Base-by-base conservation (phyloP, 805 yeast species). In the Saccharomyces jurei region DNA sequence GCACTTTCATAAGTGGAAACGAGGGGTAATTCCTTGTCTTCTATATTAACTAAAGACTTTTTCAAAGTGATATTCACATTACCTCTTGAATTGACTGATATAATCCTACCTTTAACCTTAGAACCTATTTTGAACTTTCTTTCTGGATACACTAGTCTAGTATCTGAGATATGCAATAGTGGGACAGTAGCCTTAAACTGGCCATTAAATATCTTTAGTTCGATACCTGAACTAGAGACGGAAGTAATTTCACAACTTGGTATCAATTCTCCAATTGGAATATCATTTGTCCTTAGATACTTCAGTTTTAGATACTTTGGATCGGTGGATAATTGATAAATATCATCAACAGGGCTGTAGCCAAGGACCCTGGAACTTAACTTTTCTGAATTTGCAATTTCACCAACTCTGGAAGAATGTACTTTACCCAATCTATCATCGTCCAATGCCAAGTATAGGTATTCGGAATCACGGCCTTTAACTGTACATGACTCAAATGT, bases 61-160 rank as follows among this genome's bases (percentile, higher is more conserved):
- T 90, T 90, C 62, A 91, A 71, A 1, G 98, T 87, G 25, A 89
- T 74, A 41, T 74, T 71, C 48, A 90, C 73, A 50, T 77, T 80
- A 31, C 79, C 77, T 52, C 74, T 73, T 44, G 67, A 62, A 48
- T 77, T 72, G 25, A 80, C 77, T 52, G 71, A 76, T 60, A 89
- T 70, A 11, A 89, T 79, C 72, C 96, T 81, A 58, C 85, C 94
- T 62, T 79, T 86, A 30, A 89, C 88, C 60, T 84, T 86, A 47
- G 86, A 75, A 10, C 97, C 98, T 48, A 84, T 82, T 70, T 87
- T 88, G 77, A 85, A 92, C 64, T 89, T 89, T 75, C 94, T 81
- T 71, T 94, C 98, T 5, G 99, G 99, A 65, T 92, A 86, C 2
- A 82, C 81, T 58, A 92, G 76, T 66, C 83, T 85, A 55, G 87